phyloP scores from a whole-genome alignment of 257 asterid species.

The Haberlea rhodopensis region DNA sequence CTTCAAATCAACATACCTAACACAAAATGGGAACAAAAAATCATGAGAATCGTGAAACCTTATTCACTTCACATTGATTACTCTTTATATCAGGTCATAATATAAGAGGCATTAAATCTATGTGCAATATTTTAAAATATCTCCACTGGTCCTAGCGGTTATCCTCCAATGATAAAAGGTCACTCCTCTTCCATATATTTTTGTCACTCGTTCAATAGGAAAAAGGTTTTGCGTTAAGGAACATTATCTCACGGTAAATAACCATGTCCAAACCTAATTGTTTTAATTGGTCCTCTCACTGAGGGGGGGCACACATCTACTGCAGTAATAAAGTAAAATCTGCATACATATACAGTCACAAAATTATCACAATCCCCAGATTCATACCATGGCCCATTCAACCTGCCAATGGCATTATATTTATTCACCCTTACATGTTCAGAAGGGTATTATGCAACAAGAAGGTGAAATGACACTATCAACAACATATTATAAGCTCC shows the following conservation, averaged over 20 bases:
- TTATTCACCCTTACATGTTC: too few species aligned
- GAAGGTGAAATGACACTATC: neutral
- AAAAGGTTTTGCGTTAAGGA: neutral
- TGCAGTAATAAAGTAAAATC: neutral
- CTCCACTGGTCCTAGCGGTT: neutral
- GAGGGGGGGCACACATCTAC: neutral
- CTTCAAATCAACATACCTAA: conserved; percentile 42
- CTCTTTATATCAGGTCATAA: neutral
- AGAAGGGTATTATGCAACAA: neutral
- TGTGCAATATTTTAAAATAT: too few species aligned
- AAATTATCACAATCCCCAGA: neutral
- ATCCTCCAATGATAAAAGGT: neutral
- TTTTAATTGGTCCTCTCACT: neutral
- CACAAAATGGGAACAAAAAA: conserved; percentile 11
- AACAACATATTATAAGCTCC: neutral
- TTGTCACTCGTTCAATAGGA: neutral
- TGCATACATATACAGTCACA: neutral
- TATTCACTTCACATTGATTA: neutral
- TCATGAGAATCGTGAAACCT: neutral
- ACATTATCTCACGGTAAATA: neutral
- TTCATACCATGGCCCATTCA: neutral
- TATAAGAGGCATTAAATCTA: too few species aligned
- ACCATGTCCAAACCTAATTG: neutral
- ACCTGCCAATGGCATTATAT: neutral
- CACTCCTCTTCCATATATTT: neutral